A percentile compares a stretch with the other conserved stretches of the same genome.
phyloP scores from a whole-genome alignment of 2,329 filamentous ascomycete genomes.

The Chrysoporthe austroafricana region DNA sequence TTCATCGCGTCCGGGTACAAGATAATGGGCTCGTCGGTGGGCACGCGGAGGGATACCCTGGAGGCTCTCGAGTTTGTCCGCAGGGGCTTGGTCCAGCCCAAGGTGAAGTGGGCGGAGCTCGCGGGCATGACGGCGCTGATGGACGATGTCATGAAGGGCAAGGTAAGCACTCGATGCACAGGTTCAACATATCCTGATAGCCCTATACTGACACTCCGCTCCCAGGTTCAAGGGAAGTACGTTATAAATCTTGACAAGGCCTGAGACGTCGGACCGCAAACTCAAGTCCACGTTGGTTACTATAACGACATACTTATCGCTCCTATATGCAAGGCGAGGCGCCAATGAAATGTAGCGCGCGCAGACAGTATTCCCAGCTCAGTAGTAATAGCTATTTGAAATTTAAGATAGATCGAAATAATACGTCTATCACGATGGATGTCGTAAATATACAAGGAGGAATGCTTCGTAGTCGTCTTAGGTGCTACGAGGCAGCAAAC shows the following conservation, averaged over 20 bases:
- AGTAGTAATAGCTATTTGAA: neutral
- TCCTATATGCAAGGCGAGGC: neutral
- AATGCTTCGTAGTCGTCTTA: too few relatives aligned
- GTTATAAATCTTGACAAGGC: conserved; percentile 24
- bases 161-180: conserved; percentile 9
- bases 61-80: conserved; percentile 46
- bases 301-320: neutral
- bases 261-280: neutral
- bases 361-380: too few relatives aligned
- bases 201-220: neutral
- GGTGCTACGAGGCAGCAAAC: too few relatives aligned
- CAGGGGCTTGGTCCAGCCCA: conserved; percentile 38
- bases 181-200: accelerated
- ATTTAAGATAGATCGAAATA: neutral
- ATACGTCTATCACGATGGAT: neutral
- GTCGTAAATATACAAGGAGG: too few relatives aligned
- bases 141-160: conserved; percentile 27
- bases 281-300: neutral
- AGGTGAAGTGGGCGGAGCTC: conserved; percentile 34
- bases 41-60: conserved; percentile 42
- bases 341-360: neutral
- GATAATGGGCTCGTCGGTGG: conserved; percentile 42
- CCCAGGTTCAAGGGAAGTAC: conserved; percentile 27
- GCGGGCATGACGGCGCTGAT: conserved; percentile 33
- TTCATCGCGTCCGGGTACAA: conserved; percentile 42